Conservation (phyloP, 805 yeast species). For the Zygoascus tannicola region DNA sequence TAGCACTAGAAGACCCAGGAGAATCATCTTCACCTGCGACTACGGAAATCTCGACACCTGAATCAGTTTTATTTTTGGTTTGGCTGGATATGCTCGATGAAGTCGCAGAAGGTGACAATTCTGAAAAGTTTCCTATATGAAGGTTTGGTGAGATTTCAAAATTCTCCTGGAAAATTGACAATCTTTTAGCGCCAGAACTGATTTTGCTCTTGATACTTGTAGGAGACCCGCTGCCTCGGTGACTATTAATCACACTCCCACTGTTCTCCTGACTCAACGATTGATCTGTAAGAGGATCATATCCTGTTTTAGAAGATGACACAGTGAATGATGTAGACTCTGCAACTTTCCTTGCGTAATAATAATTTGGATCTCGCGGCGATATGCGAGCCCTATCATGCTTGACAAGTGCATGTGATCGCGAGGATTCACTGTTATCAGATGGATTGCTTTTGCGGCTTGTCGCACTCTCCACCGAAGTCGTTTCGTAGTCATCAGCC, state of each 20-base stretch:
- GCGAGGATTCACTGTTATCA: neutral
- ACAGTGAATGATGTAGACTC: slow-evolving; percentile 47
- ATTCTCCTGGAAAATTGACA: neutral
- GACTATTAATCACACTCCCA: neutral
- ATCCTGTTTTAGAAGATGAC: slow-evolving; percentile 49
- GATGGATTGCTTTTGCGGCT: neutral
- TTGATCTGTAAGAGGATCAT: slow-evolving; percentile 36
- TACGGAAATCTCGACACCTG: neutral
- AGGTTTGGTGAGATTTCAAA: neutral
- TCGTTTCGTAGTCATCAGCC: neutral
- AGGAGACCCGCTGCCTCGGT: neutral
- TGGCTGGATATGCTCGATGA: neutral
- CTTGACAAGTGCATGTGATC: neutral
- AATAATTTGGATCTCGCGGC: slow-evolving; percentile 51
- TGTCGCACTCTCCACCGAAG: neutral
- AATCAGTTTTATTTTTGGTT: neutral
- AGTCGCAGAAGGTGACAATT: neutral
- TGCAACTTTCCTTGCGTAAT: slow-evolving; percentile 54
- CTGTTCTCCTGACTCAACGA: neutral
- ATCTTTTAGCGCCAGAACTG: neutral
- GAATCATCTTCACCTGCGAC: neutral
- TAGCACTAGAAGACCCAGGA: neutral
- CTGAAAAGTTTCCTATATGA: neutral
- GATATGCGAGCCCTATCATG: slow-evolving; percentile 25
- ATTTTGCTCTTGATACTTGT: neutral